These are phyloP conservation scores for Gossypium gossypioides DNA, from an alignment of 441 rosid genomes.

Conservation along the genomic window DNA sequence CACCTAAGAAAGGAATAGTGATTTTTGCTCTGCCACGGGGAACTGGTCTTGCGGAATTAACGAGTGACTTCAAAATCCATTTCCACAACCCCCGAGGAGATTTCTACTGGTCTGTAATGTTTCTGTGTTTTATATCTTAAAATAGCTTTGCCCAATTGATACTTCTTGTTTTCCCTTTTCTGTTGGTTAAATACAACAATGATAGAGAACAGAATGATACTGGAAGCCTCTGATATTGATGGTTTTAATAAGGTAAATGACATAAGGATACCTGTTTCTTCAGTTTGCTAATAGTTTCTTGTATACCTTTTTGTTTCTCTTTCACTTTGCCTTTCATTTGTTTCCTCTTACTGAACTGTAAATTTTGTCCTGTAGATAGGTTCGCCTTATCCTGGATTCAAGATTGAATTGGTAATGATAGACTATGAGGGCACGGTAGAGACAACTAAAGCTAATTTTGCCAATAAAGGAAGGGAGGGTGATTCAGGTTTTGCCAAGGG, in stretches of 20 bases:
- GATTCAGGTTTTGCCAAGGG: constrained; percentile 4
- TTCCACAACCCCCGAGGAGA: constrained; percentile 81
- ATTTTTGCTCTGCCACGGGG: constrained; percentile 82
- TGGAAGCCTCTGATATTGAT: constrained; percentile 54
- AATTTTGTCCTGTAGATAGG: constrained; percentile 38
- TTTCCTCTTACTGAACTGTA: not conserved
- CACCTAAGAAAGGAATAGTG: constrained; percentile 58
- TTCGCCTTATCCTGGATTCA: constrained; percentile 72
- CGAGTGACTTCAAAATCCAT: constrained; percentile 76
- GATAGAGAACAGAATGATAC: constrained; percentile 59
- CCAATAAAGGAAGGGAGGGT: not conserved
- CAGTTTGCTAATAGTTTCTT: not conserved
- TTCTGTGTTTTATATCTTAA: not conserved
- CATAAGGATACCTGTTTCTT: not conserved
- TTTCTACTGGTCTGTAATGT: constrained; percentile 58
- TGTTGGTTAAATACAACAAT: constrained; percentile 78
- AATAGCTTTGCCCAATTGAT: too few relatives aligned
- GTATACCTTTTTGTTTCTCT: too few relatives aligned
- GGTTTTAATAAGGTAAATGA: constrained; percentile 68
- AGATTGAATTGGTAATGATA: constrained; percentile 46
- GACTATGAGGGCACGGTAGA: constrained; percentile 28
- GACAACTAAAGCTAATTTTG: constrained; percentile 28
- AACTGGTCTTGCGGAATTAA: constrained; percentile 67
- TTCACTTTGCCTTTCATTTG: too few relatives aligned
- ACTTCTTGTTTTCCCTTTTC: not conserved